phyloP scores from a whole-genome alignment of 306 rosid species.

The Ziziphus jujuba region DNA sequence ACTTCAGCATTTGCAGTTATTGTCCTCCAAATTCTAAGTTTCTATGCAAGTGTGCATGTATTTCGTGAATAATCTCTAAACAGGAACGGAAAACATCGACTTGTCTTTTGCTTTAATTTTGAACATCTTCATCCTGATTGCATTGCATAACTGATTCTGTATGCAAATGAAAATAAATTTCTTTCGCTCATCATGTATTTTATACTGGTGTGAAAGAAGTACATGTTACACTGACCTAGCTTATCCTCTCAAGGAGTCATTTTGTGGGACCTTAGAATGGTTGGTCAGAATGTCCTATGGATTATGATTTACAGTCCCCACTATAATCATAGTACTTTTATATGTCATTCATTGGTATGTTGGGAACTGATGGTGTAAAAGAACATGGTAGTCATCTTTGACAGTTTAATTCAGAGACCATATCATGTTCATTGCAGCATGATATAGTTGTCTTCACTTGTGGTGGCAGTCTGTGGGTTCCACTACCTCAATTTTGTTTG shows the following conservation, averaged over 20 bases:
- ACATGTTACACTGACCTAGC: constrained; percentile 6
- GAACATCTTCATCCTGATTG: not conserved
- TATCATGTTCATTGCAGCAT: constrained; percentile 9
- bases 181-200: not conserved
- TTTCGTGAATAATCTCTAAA: not conserved
- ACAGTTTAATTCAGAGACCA: not conserved
- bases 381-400: not conserved
- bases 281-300: constrained; percentile 9
- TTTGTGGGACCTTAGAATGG: constrained; percentile 15
- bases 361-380: constrained; percentile 14
- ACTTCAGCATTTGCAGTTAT: not conserved
- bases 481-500: constrained; percentile 13
- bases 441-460: constrained; percentile 15
- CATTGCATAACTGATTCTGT: not conserved
- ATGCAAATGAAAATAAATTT: constrained; percentile 14
- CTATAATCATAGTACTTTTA: constrained; percentile 6
- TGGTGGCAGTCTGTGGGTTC: constrained; percentile 6
- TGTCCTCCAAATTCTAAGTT: not conserved
- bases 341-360: not conserved
- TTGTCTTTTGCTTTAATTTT: not conserved
- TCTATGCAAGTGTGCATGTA: not conserved
- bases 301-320: constrained; percentile 4
- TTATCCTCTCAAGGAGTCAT: not conserved
- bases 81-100: not conserved
- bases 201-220: constrained; percentile 11